Conservation (phyloP, 169 alveolate genomes). For the Perkinsus marinus region DNA sequence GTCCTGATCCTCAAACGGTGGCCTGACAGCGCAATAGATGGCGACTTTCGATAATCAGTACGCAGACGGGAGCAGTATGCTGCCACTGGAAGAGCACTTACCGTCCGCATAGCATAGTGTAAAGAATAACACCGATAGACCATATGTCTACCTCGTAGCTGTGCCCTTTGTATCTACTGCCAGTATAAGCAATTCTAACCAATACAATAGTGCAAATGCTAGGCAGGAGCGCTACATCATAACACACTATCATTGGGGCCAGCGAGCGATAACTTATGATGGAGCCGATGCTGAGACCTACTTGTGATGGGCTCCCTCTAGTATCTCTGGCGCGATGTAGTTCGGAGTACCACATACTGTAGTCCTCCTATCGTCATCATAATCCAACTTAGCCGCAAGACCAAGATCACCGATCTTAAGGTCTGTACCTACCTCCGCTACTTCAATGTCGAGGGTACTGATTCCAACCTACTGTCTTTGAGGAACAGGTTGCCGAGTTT, state of each 20-base stretch:
- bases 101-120: slow-evolving; percentile 52
- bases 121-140: slow-evolving; percentile 65
- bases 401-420: slow-evolving; percentile 68
- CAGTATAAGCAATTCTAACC: no score
- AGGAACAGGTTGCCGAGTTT: slow-evolving; percentile 65
- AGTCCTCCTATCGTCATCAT: slow-evolving; percentile 52
- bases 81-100: not conserved
- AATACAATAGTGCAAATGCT: no score
- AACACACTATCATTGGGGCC: no score
- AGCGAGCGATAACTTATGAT: no score
- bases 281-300: not conserved
- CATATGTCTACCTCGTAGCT: slow-evolving; percentile 57
- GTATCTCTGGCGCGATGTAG: slow-evolving; percentile 63
- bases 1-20: slow-evolving; percentile 64
- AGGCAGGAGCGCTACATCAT: no score
- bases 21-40: slow-evolving; percentile 4
- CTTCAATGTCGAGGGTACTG: not conserved
- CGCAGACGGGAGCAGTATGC: no score
- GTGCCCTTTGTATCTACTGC: slow-evolving; percentile 27
- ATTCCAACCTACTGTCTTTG: slow-evolving; percentile 55
- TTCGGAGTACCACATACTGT: slow-evolving; percentile 75
- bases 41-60: no score
- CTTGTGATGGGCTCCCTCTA: slow-evolving; percentile 32
- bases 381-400: slow-evolving; percentile 60
- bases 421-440: not conserved